Evolutionary conservation across 139 green algal genomes (phyloP).

Genomic region (Mychonastes homosphaera): DNA sequence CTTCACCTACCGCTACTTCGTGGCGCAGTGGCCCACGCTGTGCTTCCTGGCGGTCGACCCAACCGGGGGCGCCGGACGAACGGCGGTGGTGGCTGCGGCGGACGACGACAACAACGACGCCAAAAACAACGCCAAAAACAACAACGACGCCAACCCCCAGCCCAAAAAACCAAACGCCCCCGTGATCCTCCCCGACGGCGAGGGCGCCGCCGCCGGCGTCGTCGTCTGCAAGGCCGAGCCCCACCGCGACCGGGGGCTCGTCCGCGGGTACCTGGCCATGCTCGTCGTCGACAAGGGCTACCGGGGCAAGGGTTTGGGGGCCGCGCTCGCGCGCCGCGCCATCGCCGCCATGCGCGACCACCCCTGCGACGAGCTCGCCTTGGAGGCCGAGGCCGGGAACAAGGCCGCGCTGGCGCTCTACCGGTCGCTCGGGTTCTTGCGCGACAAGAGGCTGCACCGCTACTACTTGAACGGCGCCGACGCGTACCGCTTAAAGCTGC

Average conservation of each 20-base stretch:
- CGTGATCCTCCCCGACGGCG: too few species aligned
- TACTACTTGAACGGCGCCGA: constrained; percentile 95
- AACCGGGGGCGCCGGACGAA: too few species aligned
- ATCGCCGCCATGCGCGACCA: constrained; percentile 58
- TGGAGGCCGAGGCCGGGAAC: constrained; percentile 96
- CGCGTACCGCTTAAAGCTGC: constrained; percentile 92
- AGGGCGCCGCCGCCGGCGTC: constrained; percentile 28
- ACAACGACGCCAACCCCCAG: too few species aligned
- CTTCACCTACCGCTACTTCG: constrained; percentile 90
- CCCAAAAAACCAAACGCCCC: too few species aligned
- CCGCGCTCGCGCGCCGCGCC: constrained; percentile 54
- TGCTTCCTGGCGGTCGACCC: constrained; percentile 69
- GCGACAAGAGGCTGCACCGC: constrained; percentile 86
- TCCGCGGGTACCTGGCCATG: constrained; percentile 96
- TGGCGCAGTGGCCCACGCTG: constrained; percentile 76
- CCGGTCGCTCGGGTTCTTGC: constrained; percentile 89
- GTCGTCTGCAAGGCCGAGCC: constrained; percentile 92
- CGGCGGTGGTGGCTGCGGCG: too few species aligned
- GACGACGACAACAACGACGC: too few species aligned
- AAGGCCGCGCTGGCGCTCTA: constrained; percentile 85
- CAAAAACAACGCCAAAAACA: too few species aligned
- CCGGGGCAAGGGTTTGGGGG: constrained; percentile 67
- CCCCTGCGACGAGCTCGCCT: constrained; percentile 71
- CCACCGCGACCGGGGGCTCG: constrained; percentile 43
- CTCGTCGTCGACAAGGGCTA: constrained; percentile 85